Base-by-base conservation (phyloP, 2,329 filamentous ascomycete species). In the Trichoderma breve region DNA sequence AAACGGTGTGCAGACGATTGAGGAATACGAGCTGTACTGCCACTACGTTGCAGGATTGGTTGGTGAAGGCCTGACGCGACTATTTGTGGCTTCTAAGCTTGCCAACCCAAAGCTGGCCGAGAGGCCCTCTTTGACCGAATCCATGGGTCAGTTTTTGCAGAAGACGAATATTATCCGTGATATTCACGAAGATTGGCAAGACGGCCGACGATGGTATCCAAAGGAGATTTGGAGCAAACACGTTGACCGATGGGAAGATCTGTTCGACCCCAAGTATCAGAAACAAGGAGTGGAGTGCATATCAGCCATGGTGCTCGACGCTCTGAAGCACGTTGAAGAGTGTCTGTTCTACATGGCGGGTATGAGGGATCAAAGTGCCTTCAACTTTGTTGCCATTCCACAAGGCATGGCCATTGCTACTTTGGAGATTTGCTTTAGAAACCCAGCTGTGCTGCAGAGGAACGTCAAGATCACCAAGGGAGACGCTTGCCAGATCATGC, bases 81-180 rank as follows among this genome's bases (percentile, higher is more conserved):
- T 99, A 26, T 98, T 99, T 76, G 94, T 98, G 60, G 91, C 93
- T 80, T 92, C 92, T 65, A 89, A 92, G 73, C 91, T 97, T 71
- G 96, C 94, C 73, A 98, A 98, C 81, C 92, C 93, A 3, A 92
- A 91, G 71, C 87, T 99, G 66, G 84, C 95, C 67, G 88, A 95
- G 74, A 90, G 93, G 66, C 90, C 92, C 39, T 86, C 93, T 73
- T 88, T 99, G 64, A 93, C 94, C 76, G 95, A 97, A 83, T 95
- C 94, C 58, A 99, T 99, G 96, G 96, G 94, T 28, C 92, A 97
- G 76, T 97, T 99, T 83, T 85, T 99, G 73, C 96, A 99, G 80
- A 97, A 99, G 86, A 97, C 94, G 75, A 99, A 99, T 86, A 98
- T 99, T 81, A 98, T 98, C 79, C 93, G 96, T 79, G 96, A 99